These are phyloP conservation scores for Phalaenopsis equestris DNA, from an alignment of 106 monocot genomes.

Conservation along the genomic window DNA sequence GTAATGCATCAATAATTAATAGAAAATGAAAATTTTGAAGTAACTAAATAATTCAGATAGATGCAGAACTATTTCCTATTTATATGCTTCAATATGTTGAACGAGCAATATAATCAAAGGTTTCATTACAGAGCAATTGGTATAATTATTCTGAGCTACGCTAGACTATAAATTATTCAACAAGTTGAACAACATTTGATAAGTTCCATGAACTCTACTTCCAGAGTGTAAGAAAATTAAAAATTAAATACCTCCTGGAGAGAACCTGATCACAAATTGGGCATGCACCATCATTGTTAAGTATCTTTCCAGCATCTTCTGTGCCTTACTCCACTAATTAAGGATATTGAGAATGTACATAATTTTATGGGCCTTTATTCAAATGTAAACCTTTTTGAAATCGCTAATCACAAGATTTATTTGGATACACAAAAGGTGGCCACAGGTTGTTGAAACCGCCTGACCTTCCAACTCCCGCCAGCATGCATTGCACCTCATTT, in stretches of 20 bases:
- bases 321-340: constrained; percentile 49
- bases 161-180: neutral
- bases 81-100: neutral
- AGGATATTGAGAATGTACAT: constrained; percentile 9
- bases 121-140: neutral
- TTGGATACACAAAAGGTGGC: constrained; percentile 88
- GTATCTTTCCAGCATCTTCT: constrained; percentile 90
- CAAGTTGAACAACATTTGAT: neutral
- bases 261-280: constrained; percentile 98
- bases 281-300: constrained; percentile 85
- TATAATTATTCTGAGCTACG: neutral
- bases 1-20: neutral
- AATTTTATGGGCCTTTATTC: constrained; percentile 2
- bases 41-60: neutral
- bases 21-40: neutral
- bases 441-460: constrained; percentile 88
- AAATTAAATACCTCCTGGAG: constrained; percentile 56
- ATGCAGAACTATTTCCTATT: neutral
- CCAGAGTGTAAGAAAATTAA: neutral
- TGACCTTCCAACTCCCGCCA: constrained; percentile 92
- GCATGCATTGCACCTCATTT: constrained; percentile 98
- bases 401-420: constrained; percentile 4
- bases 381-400: constrained; percentile 4
- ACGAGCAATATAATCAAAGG: neutral
- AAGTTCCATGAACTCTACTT: neutral